Evolutionary conservation across 805 yeast species (phyloP).

Genomic region (Saccharomycopsis capsularis): DNA sequence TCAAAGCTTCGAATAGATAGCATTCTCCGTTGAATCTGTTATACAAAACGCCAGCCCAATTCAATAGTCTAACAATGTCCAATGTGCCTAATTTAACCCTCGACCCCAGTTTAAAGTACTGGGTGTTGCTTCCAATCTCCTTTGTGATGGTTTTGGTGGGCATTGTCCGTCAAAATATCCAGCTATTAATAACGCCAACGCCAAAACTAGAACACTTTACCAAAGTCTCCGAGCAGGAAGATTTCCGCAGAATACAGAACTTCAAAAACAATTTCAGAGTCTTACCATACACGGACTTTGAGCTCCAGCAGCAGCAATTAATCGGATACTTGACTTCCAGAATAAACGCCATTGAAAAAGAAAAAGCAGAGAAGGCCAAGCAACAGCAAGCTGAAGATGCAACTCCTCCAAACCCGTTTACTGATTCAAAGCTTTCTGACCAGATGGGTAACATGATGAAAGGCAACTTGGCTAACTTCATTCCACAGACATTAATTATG

Average conservation of each 20-base stretch:
- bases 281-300: slow-evolving; percentile 48
- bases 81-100: slow-evolving; percentile 48
- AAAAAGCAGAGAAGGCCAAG: slow-evolving; percentile 36
- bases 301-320: slow-evolving; percentile 42
- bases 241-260: slow-evolving; percentile 50
- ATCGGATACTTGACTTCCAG: slow-evolving; percentile 39
- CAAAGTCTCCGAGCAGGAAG: slow-evolving; percentile 55
- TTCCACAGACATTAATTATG: slow-evolving; percentile 92
- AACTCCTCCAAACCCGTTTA: slow-evolving; percentile 49
- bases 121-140: slow-evolving; percentile 90
- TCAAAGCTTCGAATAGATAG: no score
- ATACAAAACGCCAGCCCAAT: no score
- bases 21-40: no score
- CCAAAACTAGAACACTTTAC: slow-evolving; percentile 48
- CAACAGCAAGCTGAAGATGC: slow-evolving; percentile 29
- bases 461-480: slow-evolving; percentile 71
- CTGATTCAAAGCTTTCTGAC: slow-evolving; percentile 67
- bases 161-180: slow-evolving; percentile 60
- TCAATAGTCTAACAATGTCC: neutral
- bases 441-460: slow-evolving; percentile 71
- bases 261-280: slow-evolving; percentile 48
- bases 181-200: slow-evolving; percentile 51
- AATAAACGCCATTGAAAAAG: slow-evolving; percentile 42
- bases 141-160: slow-evolving; percentile 87
- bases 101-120: slow-evolving; percentile 76